phyloP scores from a whole-genome alignment of 2,329 filamentous ascomycete genomes.

The Blastomyces parvus region DNA sequence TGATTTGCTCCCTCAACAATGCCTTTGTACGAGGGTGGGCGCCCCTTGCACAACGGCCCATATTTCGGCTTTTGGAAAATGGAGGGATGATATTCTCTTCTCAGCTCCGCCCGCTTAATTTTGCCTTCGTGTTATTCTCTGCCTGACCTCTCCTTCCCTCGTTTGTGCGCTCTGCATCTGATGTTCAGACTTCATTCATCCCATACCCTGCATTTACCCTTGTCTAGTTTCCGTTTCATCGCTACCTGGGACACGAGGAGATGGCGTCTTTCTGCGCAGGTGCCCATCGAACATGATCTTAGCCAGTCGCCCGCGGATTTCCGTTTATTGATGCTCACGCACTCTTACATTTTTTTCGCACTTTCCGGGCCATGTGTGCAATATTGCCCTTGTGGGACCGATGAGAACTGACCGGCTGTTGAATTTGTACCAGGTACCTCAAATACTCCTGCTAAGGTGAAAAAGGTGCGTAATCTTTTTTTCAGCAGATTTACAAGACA shows the following conservation, averaged over 20 bases:
- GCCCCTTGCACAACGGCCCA: not conserved
- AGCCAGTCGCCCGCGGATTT: not conserved
- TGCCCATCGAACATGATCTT: not conserved
- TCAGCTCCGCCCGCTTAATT: slow-evolving; percentile 3
- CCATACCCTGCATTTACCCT: too few relatives aligned
- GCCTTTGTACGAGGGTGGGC: slow-evolving; percentile 4
- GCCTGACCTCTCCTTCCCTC: not conserved
- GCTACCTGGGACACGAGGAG: not conserved
- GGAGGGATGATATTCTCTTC: not conserved
- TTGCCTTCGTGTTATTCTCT: not conserved
- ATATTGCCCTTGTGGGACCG: slow-evolving; percentile 1
- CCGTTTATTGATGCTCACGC: not conserved
- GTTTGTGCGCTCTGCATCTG: not conserved
- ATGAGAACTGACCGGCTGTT: not conserved
- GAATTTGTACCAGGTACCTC: slow-evolving; percentile 6
- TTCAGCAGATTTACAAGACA: not conserved
- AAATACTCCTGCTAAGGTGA: not conserved
- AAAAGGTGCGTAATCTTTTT: slow-evolving; percentile 5
- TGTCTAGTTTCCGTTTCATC: not conserved
- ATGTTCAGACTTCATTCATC: not conserved
- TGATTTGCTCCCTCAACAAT: slow-evolving; percentile 2
- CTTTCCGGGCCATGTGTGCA: not conserved
- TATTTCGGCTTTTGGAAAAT: slow-evolving; percentile 2
- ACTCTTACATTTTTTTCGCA: not conserved
- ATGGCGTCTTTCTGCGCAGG: not conserved